Conservation (phyloP, 495 filamentous ascomycete genomes). For the Podospora didyma region DNA sequence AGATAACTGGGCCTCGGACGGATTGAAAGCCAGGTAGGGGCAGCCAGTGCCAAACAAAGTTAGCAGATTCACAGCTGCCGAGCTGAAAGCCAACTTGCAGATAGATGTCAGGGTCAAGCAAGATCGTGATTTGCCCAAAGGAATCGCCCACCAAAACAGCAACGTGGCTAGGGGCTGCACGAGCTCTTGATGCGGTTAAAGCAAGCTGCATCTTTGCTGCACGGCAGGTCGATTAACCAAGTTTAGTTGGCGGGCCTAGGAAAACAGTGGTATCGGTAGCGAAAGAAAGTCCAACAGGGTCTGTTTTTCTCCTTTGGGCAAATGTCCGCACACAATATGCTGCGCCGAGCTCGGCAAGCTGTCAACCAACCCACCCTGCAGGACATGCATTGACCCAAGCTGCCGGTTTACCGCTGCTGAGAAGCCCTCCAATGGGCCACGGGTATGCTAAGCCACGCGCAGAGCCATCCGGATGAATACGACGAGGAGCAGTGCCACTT, state of each 20-base stretch:
- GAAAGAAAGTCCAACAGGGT: neutral
- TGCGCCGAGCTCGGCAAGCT: neutral
- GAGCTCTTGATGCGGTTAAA: neutral
- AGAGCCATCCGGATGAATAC: neutral
- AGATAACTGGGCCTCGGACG: neutral
- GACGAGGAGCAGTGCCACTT: neutral
- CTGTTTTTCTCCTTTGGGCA: neutral
- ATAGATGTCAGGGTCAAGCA: neutral
- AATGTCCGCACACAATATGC: neutral
- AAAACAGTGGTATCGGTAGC: neutral
- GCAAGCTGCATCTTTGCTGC: neutral
- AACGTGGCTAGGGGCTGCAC: neutral
- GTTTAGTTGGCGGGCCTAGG: neutral
- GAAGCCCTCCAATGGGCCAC: neutral
- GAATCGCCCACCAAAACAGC: neutral
- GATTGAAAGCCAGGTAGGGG: neutral
- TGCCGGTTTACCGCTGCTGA: neutral
- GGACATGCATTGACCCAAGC: neutral
- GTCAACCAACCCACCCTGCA: neutral
- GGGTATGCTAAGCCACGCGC: neutral
- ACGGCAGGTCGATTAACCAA: neutral
- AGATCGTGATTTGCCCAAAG: neutral
- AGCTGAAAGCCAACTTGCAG: neutral
- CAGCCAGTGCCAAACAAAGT: neutral
- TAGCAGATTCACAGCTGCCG: neutral